Conservation (phyloP, 805 yeast genomes). For the Schizosaccharomyces octosporus region DNA sequence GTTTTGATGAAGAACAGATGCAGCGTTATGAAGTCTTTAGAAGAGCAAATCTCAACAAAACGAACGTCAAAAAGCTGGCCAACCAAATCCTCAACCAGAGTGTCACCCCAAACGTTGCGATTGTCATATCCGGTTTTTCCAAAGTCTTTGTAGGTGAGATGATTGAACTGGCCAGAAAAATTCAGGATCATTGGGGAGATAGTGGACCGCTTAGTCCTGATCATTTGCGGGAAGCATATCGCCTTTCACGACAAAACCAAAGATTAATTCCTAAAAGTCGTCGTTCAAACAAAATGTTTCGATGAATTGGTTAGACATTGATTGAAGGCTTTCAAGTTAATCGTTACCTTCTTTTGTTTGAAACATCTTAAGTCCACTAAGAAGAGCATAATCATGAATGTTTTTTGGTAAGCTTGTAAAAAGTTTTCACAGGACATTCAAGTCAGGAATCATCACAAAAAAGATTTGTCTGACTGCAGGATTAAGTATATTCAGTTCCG, state of each 20-base stretch:
- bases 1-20: slow-evolving; percentile 62
- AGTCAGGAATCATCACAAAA: too few relatives aligned
- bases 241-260: slow-evolving; percentile 39
- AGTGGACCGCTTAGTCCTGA: slow-evolving; percentile 41
- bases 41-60: slow-evolving; percentile 46
- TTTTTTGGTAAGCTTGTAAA: too few relatives aligned
- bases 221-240: slow-evolving; percentile 74
- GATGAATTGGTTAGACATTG: neutral
- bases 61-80: slow-evolving; percentile 59
- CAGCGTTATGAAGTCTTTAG: slow-evolving; percentile 68
- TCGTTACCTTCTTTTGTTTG: too few relatives aligned
- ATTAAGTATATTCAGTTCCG: too few relatives aligned
- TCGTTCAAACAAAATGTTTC: neutral
- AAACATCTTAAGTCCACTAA: too few relatives aligned
- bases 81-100: slow-evolving; percentile 57
- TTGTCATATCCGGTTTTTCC: slow-evolving; percentile 63
- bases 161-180: slow-evolving; percentile 29
- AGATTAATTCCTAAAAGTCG: neutral
- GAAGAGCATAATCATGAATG: too few relatives aligned
- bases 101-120: slow-evolving; percentile 54
- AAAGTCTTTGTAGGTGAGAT: slow-evolving; percentile 79
- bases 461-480: too few relatives aligned
- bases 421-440: too few relatives aligned
- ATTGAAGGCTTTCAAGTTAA: too few relatives aligned
- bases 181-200: slow-evolving; percentile 17